Evolutionary conservation across 106 monocot genomes (phyloP).

Genomic region (Dendrobium nobile): DNA sequence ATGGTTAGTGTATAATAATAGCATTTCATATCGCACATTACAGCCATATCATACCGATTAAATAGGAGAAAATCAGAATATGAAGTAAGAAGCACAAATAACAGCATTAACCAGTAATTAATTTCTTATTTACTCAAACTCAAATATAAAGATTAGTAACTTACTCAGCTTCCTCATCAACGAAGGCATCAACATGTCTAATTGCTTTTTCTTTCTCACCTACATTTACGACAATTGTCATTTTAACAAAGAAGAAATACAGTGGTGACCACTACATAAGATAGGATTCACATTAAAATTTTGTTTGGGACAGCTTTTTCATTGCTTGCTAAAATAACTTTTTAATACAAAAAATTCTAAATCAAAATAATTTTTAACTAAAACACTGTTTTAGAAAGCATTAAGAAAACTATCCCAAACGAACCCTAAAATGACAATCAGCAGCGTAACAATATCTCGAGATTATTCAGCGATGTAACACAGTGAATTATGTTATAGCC

Average conservation of each 20-base stretch:
- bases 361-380: too few species aligned
- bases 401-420: too few species aligned
- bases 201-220: conserved; percentile 39
- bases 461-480: too few species aligned
- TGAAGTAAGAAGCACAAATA: background rate
- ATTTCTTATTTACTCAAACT: background rate
- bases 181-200: conserved; percentile 23
- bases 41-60: background rate
- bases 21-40: background rate
- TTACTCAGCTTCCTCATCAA: conserved; percentile 99
- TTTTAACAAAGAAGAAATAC: background rate
- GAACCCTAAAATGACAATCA: too few species aligned
- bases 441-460: too few species aligned
- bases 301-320: too few species aligned
- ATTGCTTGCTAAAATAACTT: too few species aligned
- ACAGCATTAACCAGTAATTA: background rate
- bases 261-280: background rate
- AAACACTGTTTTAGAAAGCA: too few species aligned
- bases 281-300: background rate
- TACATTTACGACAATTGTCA: conserved; percentile 13
- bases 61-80: background rate
- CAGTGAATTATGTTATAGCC: too few species aligned
- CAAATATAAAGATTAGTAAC: conserved; percentile 5
- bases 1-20: background rate
- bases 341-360: too few species aligned